Base-by-base conservation (phyloP, 1,284 basidiomycete genomes). In the Leucoagaricus sp. region DNA sequence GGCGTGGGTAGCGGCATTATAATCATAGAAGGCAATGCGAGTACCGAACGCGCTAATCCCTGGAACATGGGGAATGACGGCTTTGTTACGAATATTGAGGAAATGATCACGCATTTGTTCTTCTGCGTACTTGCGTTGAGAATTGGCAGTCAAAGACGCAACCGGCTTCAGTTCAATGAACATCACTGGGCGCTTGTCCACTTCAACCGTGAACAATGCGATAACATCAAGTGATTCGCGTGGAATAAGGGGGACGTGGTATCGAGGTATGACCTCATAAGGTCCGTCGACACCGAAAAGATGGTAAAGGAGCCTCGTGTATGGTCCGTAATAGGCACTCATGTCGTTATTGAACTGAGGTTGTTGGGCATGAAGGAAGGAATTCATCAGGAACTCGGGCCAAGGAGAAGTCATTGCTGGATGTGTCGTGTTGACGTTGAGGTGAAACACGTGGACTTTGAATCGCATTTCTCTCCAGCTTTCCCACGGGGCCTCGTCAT, bases 1-100 rank as follows among this genome's bases (percentile, higher is more conserved):
- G 25, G 29, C 25, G 13, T 55, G 34, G 45, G 36, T 62, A n/a
- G 55, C 60, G 28, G 25, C 25, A 13, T 50, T 48, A 45, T 63
- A 63, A 31, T 61, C 56, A 42, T 61, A 63, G 31, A 63, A 59
- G 31, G 46, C 21, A 8, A 64, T 42, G 8, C 53, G 58, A 34
- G 61, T 64, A n/a, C 63, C 61, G 28, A 64, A 57, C 25, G 60
- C 61, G 48, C 61, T 60, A 40, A 64, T 40, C 10, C 53, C 63
- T 25, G 51, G 51, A 10, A 58, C n/a, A 26, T 38, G 44, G 1
- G 57, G 57, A 23, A 44, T 49, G 36, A 56, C 36, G 4, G 36
- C 7, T 26, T 12, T 49, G 19, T 59, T 31, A 23, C 47, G 38
- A 42, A 60, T 36, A 33, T 58, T 57, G 10, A 42, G 23, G 55